Evolutionary conservation across 192 early-diverging fungal species (phyloP).

Genomic region (Coemansia sp.): DNA sequence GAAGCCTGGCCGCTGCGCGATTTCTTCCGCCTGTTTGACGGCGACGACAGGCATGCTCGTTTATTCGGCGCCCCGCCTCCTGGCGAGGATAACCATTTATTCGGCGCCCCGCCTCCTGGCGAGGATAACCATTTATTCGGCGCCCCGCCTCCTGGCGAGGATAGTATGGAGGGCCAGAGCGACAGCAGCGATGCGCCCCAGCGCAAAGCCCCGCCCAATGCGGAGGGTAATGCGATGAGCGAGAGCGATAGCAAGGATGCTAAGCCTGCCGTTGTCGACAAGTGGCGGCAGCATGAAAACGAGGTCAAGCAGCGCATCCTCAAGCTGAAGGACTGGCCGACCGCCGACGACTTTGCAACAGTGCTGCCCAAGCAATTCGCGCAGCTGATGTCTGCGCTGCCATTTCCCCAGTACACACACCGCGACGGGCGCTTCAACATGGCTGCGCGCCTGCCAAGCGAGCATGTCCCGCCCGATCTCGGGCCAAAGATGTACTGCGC

Average conservation of each 20-base stretch:
- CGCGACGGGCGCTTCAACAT: conserved; percentile 62
- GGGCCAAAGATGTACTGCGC: conserved; percentile 80
- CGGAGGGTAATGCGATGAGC: no score
- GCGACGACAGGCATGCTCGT: conserved; percentile 20
- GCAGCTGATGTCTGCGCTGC: conserved; percentile 61
- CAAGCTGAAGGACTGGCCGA: conserved; percentile 71
- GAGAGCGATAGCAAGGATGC: no score
- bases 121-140: no score
- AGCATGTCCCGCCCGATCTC: conserved; percentile 66
- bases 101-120: not conserved
- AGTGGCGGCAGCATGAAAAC: not conserved
- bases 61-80: conserved; percentile 5
- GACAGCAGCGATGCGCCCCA: no score
- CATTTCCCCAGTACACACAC: conserved; percentile 61
- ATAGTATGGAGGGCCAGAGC: no score
- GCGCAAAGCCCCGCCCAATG: no score
- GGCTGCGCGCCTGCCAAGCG: conserved; percentile 57
- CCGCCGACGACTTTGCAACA: conserved; percentile 57
- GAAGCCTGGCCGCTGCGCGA: conserved; percentile 40
- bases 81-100: not conserved
- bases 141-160: no score
- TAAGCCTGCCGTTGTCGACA: not conserved
- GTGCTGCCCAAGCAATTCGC: conserved; percentile 60
- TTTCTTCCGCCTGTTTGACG: conserved; percentile 60
- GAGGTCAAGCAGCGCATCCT: conserved; percentile 30